A percentile compares a stretch with the other conserved stretches of the same genome.
phyloP scores from a whole-genome alignment of 352 stramenopile species.

The Phytophthora chlamydospora region DNA sequence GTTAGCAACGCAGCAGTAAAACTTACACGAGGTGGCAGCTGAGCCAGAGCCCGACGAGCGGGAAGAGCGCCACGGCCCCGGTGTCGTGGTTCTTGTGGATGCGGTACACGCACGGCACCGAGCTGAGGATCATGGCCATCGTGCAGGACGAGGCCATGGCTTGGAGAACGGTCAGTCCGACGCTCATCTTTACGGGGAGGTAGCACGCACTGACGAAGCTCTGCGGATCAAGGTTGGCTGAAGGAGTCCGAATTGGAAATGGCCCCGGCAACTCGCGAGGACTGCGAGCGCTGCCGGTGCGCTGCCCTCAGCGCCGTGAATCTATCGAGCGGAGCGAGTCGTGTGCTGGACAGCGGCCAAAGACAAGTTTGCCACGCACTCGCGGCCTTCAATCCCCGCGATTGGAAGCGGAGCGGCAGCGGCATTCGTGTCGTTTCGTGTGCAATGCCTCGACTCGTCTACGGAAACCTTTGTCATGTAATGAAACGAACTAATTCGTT shows the following conservation, averaged over 20 bases:
- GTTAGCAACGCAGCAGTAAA: neutral
- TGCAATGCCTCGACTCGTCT: constrained; percentile 23
- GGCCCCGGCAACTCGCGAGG: neutral
- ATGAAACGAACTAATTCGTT: no score
- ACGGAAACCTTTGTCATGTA: neutral
- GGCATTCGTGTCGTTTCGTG: constrained; percentile 5
- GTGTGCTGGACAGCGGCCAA: constrained; percentile 9
- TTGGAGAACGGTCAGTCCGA: constrained; percentile 35
- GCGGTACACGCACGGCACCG: constrained; percentile 35
- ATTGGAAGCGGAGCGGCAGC: constrained; percentile 9
- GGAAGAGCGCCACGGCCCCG: constrained; percentile 27
- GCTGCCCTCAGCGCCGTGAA: constrained; percentile 5
- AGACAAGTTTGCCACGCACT: constrained; percentile 21
- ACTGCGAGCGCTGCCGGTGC: neutral
- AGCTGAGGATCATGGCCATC: constrained; percentile 38
- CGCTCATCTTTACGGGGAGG: constrained; percentile 18
- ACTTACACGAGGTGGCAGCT: constrained; percentile 42
- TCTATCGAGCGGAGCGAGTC: constrained; percentile 3
- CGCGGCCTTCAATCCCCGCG: constrained; percentile 9
- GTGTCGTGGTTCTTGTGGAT: constrained; percentile 31
- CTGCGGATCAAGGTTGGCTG: constrained; percentile 15
- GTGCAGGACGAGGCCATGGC: constrained; percentile 39
- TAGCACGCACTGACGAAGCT: neutral
- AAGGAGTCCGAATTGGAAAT: constrained; percentile 25
- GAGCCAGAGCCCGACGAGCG: constrained; percentile 41